A percentile compares a stretch with the other conserved stretches of the same genome.
Conservation (phyloP, 352 stramenopile genomes). For the Phytopythium helicoides region DNA sequence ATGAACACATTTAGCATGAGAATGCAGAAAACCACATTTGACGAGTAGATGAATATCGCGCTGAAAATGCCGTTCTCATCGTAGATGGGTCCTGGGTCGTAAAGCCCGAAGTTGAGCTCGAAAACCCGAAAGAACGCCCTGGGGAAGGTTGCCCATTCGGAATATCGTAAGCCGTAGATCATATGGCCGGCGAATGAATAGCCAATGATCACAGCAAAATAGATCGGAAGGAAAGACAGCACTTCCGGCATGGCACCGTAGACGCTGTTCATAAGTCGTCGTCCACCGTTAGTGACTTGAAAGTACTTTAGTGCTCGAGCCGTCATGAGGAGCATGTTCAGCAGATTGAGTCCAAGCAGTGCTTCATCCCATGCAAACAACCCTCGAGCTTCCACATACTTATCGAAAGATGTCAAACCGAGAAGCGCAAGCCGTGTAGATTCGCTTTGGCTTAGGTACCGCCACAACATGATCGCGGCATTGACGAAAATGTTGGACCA, state of each 20-base stretch:
- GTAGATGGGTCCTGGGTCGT: slow-evolving; percentile 68
- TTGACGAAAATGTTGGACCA: slow-evolving; percentile 68
- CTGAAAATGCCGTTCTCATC: slow-evolving; percentile 59
- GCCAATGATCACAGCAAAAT: slow-evolving; percentile 54
- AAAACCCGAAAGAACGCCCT: slow-evolving; percentile 65
- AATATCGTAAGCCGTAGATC: slow-evolving; percentile 60
- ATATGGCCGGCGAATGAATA: slow-evolving; percentile 75
- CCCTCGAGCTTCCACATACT: slow-evolving; percentile 48
- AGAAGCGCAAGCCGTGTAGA: slow-evolving; percentile 33
- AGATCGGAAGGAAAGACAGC: slow-evolving; percentile 67
- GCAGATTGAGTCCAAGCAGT: slow-evolving; percentile 59
- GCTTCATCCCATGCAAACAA: slow-evolving; percentile 61
- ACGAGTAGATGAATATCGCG: slow-evolving; percentile 69
- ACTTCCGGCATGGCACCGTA: slow-evolving; percentile 76
- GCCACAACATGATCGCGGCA: slow-evolving; percentile 50
- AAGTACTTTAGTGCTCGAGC: slow-evolving; percentile 68
- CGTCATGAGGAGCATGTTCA: slow-evolving; percentile 67
- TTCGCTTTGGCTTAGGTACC: slow-evolving; percentile 48
- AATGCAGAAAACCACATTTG: slow-evolving; percentile 68
- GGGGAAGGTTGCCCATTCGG: slow-evolving; percentile 62
- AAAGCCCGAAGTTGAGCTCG: slow-evolving; percentile 71
- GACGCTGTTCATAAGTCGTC: slow-evolving; percentile 60
- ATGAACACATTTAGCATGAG: slow-evolving; percentile 81
- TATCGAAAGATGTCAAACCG: slow-evolving; percentile 48
- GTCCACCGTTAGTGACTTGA: slow-evolving; percentile 62